phyloP scores from a whole-genome alignment of 495 filamentous ascomycete genomes.

The Friedmanniomyces simplex region DNA sequence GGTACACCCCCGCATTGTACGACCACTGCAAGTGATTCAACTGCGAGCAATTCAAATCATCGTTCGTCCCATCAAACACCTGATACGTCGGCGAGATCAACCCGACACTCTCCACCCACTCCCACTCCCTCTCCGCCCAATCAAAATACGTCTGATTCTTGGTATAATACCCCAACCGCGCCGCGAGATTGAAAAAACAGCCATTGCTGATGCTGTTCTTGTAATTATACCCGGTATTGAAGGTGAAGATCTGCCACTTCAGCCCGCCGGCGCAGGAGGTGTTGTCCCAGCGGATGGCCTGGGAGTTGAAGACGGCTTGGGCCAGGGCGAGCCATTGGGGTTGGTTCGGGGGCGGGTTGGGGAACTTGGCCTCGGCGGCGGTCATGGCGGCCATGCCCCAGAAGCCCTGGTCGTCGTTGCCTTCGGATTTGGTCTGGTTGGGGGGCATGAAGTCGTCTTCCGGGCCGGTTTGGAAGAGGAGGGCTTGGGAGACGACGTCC shows the following conservation, averaged over 20 bases:
- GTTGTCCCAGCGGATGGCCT: constrained; percentile 60
- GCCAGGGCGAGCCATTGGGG: constrained; percentile 65
- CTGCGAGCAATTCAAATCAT: constrained; percentile 45
- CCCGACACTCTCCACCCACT: constrained; percentile 53
- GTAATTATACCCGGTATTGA: constrained; percentile 70
- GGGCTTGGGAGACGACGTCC: constrained; percentile 37
- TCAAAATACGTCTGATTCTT: constrained; percentile 65
- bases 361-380: constrained; percentile 42
- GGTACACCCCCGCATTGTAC: constrained; percentile 65
- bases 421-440: constrained; percentile 36
- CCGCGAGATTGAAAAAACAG: constrained; percentile 68
- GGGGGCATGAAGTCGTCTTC: constrained; percentile 42
- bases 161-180: constrained; percentile 64
- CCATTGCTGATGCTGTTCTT: constrained; percentile 77
- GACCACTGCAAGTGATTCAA: constrained; percentile 60
- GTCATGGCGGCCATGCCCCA: constrained; percentile 49
- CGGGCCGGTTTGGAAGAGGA: constrained; percentile 40
- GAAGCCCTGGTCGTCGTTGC: constrained; percentile 50
- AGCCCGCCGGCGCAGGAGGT: constrained; percentile 63
- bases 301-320: constrained; percentile 68
- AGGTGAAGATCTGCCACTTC: constrained; percentile 77
- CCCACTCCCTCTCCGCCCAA: constrained; percentile 64
- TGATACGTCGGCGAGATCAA: constrained; percentile 43
- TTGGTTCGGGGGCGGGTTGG: constrained; percentile 37
- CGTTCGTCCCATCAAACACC: constrained; percentile 58